Evolutionary conservation across 2,329 filamentous ascomycete genomes (phyloP).

Genomic region (Zymoseptoria tritici): DNA sequence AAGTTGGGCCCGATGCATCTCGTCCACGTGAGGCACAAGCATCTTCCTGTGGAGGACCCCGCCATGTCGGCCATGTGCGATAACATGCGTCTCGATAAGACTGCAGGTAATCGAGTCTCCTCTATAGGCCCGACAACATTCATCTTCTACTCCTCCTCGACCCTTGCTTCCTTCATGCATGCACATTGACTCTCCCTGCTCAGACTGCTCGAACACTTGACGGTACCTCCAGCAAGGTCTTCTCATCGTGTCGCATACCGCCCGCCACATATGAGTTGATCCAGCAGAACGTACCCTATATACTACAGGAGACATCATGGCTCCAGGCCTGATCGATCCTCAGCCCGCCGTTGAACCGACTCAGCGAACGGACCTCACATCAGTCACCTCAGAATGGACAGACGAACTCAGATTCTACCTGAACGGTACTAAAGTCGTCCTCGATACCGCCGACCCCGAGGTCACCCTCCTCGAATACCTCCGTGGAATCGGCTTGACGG

Average conservation of each 20-base stretch:
- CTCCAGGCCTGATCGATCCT: slow-evolving; percentile 49
- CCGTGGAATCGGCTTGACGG: slow-evolving; percentile 83
- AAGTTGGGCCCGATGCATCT: not conserved
- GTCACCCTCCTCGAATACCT: slow-evolving; percentile 89
- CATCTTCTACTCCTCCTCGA: not conserved
- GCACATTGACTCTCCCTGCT: not conserved
- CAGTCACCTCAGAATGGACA: slow-evolving; percentile 69
- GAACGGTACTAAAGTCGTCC: slow-evolving; percentile 80
- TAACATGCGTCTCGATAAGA: not conserved
- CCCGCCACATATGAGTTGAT: not conserved
- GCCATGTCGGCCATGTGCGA: not conserved
- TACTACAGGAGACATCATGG: slow-evolving; percentile 38
- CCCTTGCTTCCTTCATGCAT: not conserved
- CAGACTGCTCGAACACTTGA: not conserved
- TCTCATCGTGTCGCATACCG: not conserved
- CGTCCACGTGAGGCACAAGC: not conserved
- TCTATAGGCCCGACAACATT: not conserved
- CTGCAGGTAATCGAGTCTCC: not conserved
- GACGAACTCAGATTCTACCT: slow-evolving; percentile 88
- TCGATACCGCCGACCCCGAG: slow-evolving; percentile 86
- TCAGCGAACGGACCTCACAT: slow-evolving; percentile 43
- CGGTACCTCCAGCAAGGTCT: not conserved
- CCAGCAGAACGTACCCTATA: not conserved
- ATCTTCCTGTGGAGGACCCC: not conserved
- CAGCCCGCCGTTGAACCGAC: slow-evolving; percentile 42